These are phyloP conservation scores for Ustulina deusta DNA, from an alignment of 2,329 filamentous ascomycete genomes.

Conservation along the genomic window DNA sequence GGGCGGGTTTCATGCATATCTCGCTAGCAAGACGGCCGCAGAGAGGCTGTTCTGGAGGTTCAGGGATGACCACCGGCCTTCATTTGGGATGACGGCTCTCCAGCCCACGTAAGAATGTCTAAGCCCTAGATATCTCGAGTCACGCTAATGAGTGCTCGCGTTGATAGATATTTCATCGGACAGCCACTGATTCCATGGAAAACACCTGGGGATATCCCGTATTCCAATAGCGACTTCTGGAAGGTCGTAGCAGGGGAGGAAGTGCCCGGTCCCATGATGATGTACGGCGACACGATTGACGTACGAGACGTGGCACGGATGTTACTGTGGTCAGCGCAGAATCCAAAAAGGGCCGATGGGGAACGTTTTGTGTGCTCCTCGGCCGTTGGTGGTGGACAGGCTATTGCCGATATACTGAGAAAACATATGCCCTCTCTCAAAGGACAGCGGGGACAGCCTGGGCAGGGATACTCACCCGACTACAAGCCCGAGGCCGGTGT, in stretches of 20 bases:
- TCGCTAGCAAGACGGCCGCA: slow-evolving; percentile 47
- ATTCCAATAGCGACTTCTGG: slow-evolving; percentile 42
- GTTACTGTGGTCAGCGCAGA: slow-evolving; percentile 44
- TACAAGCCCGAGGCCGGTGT: slow-evolving; percentile 36
- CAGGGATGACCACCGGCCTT: slow-evolving; percentile 41
- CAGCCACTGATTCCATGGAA: slow-evolving; percentile 47
- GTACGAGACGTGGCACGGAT: slow-evolving; percentile 48
- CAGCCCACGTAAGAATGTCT: slow-evolving; percentile 44
- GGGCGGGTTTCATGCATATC: slow-evolving; percentile 44
- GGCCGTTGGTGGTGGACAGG: slow-evolving; percentile 43
- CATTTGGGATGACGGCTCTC: slow-evolving; percentile 45
- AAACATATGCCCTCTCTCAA: slow-evolving; percentile 40
- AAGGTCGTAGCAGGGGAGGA: slow-evolving; percentile 42
- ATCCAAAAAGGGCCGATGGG: slow-evolving; percentile 44
- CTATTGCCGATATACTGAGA: slow-evolving; percentile 46
- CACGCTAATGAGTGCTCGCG: slow-evolving; percentile 1
- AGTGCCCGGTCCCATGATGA: slow-evolving; percentile 41
- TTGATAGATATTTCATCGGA: slow-evolving; percentile 46
- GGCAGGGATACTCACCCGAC: slow-evolving; percentile 43
- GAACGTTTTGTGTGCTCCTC: slow-evolving; percentile 48
- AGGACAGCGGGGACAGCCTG: slow-evolving; percentile 39
- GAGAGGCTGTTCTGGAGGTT: slow-evolving; percentile 48
- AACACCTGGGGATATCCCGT: slow-evolving; percentile 40
- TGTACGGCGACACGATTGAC: slow-evolving; percentile 45
- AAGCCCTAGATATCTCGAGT: not conserved